Percentiles rank a stretch among this genome's conserved stretches.
These are phyloP conservation scores for Silene latifolia DNA, from an alignment of 148 eudicot genomes.

Conservation along the genomic window DNA sequence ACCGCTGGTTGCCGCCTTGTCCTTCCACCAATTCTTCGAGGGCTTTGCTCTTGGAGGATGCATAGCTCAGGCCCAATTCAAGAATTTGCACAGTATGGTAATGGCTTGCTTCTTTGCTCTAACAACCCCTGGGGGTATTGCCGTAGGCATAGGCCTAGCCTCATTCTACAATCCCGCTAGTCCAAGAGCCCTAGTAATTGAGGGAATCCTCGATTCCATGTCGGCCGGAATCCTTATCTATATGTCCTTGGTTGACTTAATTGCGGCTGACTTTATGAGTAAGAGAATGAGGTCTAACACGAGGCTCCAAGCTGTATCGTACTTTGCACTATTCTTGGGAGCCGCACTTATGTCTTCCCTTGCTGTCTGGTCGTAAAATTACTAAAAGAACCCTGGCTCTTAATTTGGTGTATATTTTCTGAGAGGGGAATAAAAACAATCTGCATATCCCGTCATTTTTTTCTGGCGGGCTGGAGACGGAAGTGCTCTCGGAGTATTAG, in stretches of 20 bases:
- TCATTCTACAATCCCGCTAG: constrained; percentile 67
- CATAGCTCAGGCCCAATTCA: constrained; percentile 77
- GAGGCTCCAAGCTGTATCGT: constrained; percentile 74
- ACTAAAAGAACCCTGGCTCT: not conserved
- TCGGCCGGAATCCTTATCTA: constrained; percentile 93
- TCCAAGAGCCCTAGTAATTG: constrained; percentile 63
- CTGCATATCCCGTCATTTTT: not conserved
- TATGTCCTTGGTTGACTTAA: constrained; percentile 93
- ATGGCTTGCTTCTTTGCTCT: constrained; percentile 91
- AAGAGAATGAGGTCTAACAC: constrained; percentile 86
- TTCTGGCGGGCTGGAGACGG: not conserved
- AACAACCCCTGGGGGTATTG: constrained; percentile 82
- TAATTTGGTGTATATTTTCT: not conserved
- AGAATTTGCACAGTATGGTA: constrained; percentile 43
- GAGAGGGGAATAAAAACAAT: not conserved
- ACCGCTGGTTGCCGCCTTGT: constrained; percentile 42
- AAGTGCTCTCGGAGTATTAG: not conserved
- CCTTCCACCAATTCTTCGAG: constrained; percentile 52
- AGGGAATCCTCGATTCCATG: constrained; percentile 77
- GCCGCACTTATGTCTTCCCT: constrained; percentile 77
- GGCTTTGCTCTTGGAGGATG: constrained; percentile 57
- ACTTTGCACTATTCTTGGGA: constrained; percentile 71
- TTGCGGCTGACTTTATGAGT: constrained; percentile 96
- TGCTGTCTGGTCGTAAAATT: constrained; percentile 74
- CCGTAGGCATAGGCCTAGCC: constrained; percentile 57